Conservation (phyloP, 2,329 filamentous ascomycete genomes). For the Arthrobotrys megalospora region DNA sequence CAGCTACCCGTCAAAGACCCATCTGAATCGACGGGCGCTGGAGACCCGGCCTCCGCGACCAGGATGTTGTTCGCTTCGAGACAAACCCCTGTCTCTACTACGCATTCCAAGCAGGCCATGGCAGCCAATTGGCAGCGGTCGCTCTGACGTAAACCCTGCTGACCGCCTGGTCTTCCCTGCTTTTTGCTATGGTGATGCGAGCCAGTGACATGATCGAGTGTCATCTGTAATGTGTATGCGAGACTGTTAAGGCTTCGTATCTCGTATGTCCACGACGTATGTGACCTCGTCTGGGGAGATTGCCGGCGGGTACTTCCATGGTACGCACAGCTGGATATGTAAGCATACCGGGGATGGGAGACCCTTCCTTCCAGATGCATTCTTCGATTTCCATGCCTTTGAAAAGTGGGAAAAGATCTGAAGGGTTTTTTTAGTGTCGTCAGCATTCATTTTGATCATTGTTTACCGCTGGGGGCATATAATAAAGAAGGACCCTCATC, state of each 20-base stretch:
- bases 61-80: slow-evolving; percentile 53
- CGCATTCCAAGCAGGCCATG: slow-evolving; percentile 5
- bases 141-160: slow-evolving; percentile 50
- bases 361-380: slow-evolving; percentile 22
- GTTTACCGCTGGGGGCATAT: neutral
- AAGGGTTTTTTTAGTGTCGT: neutral
- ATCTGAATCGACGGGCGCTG: slow-evolving; percentile 14
- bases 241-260: slow-evolving; percentile 12
- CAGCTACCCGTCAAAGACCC: neutral
- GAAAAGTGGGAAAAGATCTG: neutral
- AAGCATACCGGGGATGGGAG: neutral
- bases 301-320: slow-evolving; percentile 14
- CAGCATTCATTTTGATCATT: slow-evolving; percentile 4
- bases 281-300: neutral
- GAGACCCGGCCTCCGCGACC: slow-evolving; percentile 37
- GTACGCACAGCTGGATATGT: neutral
- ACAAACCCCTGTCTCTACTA: slow-evolving; percentile 16
- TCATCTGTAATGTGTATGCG: slow-evolving; percentile 25
- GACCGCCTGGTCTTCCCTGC: slow-evolving; percentile 40
- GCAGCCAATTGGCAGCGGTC: slow-evolving; percentile 24
- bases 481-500: neutral
- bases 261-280: slow-evolving; percentile 3
- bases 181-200: slow-evolving; percentile 55
- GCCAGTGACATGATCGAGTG: slow-evolving; percentile 11
- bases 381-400: slow-evolving; percentile 2